Conservation (phyloP, 371 early-diverging fungal species). For the Lichtheimia corymbifera region DNA sequence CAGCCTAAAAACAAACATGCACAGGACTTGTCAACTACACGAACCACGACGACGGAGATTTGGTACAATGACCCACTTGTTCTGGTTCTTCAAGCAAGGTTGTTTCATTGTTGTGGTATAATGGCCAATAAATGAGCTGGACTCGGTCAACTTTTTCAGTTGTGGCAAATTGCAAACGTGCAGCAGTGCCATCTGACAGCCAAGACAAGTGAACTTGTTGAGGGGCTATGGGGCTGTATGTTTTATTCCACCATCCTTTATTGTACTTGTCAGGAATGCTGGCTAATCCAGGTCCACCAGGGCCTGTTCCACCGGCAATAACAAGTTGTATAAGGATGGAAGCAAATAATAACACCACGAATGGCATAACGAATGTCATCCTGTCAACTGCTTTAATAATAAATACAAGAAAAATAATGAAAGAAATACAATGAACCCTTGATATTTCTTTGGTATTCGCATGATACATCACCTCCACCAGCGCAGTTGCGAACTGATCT, state of each 20-base stretch:
- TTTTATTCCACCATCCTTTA: slow-evolving; percentile 17
- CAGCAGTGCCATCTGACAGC: slow-evolving; percentile 11
- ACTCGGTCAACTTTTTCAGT: neutral
- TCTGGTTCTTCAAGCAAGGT: neutral
- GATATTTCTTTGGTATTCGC: neutral
- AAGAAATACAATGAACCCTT: neutral
- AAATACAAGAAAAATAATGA: neutral
- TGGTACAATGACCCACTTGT: neutral
- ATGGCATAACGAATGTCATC: neutral
- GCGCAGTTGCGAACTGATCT: too few species aligned
- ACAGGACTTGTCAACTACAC: neutral
- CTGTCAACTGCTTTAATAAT: neutral
- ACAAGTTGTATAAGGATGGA: neutral
- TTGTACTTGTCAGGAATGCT: slow-evolving; percentile 9
- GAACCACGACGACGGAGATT: too few species aligned
- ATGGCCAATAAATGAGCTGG: slow-evolving; percentile 19
- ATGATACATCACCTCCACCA: too few species aligned
- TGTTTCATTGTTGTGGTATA: neutral
- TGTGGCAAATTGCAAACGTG: slow-evolving; percentile 24
- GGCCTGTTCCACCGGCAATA: neutral
- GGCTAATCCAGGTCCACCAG: slow-evolving; percentile 10
- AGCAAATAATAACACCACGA: neutral
- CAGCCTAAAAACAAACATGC: slow-evolving; percentile 2
- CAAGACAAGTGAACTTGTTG: slow-evolving; percentile 23
- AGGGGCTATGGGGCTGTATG: slow-evolving; percentile 15